Conservation (phyloP, 805 yeast genomes). For the Metschnikowia hibisci region DNA sequence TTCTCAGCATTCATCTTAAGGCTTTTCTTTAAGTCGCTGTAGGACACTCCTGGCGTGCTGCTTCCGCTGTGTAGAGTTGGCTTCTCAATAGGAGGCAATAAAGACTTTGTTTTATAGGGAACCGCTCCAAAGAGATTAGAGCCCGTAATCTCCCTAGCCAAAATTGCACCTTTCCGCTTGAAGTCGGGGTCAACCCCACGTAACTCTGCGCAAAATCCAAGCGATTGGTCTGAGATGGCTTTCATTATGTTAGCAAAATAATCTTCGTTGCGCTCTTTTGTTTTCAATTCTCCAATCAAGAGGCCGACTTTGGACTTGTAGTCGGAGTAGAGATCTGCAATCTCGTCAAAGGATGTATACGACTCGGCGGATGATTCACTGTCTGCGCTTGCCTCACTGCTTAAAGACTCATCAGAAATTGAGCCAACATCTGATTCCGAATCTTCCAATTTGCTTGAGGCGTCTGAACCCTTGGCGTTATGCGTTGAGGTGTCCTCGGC, state of each 20-base stretch:
- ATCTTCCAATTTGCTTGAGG: not conserved
- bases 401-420: constrained; percentile 14
- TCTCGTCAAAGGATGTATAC: constrained; percentile 39
- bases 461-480: not conserved
- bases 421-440: constrained; percentile 12
- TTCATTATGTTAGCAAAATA: constrained; percentile 27
- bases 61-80: constrained; percentile 7
- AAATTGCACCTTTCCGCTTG: constrained; percentile 38
- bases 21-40: constrained; percentile 32
- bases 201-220: constrained; percentile 33
- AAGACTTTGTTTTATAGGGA: constrained; percentile 41
- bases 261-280: constrained; percentile 21
- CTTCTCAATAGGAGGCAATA: constrained; percentile 31
- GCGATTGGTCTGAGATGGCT: constrained; percentile 33
- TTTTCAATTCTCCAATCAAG: constrained; percentile 14
- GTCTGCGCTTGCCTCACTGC: constrained; percentile 19
- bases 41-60: constrained; percentile 22
- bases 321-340: constrained; percentile 28
- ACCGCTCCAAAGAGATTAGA: constrained; percentile 37
- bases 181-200: constrained; percentile 36
- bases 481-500: not conserved
- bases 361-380: constrained; percentile 28
- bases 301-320: constrained; percentile 24
- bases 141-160: constrained; percentile 42
- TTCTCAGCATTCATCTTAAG: constrained; percentile 20